Base-by-base conservation (phyloP, 495 filamentous ascomycete genomes). In the Lepidopterella palustris region DNA sequence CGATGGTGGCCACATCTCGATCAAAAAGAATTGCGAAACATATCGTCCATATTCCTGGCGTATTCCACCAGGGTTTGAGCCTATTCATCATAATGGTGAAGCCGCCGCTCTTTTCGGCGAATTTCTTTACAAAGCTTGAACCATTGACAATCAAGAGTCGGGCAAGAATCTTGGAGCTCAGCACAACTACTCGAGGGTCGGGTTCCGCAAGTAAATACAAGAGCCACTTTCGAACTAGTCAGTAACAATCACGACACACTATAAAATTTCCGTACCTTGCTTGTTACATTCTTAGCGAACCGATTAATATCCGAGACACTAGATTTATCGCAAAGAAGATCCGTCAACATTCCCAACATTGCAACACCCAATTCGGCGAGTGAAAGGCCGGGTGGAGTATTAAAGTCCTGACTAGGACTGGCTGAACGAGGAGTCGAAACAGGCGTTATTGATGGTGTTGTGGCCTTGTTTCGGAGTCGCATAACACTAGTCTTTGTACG, bases 201-300 rank as follows among this genome's bases (percentile, higher is more conserved):
- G 87, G 83, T 66, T 96, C 92, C 26, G 88, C 90, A 49, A 97
- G 82, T 26, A 98, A 84, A 73, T 96, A 93, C 21, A 98, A 78
- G 57, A 97, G 82, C 93, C 95, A 97, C 90, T 96, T 5, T 1
- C 9, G 64, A 32, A 60, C 53, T 25, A 24, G 26, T 55, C 39
- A 35, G 45, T 68, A 64, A 55, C 42, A 56, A 60, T 42, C 13
- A 10, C 21, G 24, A 45, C n/a, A 60, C 39, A 53, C 48, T 40
- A 15, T 49, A 53, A 53, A 27, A 20, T 10, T 52, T 8, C 75
- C 81, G 68, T 78, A 93, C 91, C 84, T 95, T 97, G 63, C 92
- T 95, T 26, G 95, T 97, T 3, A 97, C 92, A 1, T 91, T 93
- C 74, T 86, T 89, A 15, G 92, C 90, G 75, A 98, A 98, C 65